Evolutionary conservation across 2,329 filamentous ascomycete genomes (phyloP).

Genomic region (Proliferodiscus dingleyae): DNA sequence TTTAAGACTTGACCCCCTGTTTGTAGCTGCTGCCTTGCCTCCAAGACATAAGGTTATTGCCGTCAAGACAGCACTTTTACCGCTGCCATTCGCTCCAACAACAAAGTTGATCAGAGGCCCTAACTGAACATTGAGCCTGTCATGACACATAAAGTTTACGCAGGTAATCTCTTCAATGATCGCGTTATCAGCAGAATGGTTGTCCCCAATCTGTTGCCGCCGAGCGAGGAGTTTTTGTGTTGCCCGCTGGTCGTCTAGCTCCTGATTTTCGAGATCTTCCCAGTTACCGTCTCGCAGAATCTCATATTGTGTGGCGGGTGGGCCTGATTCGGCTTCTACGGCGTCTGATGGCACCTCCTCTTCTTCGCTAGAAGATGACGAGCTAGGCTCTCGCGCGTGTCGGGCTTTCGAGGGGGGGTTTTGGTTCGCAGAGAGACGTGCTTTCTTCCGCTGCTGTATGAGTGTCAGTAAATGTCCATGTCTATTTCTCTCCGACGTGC

Average conservation of each 20-base stretch:
- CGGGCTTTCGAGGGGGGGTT: conserved; percentile 14
- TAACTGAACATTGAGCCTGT: conserved; percentile 73
- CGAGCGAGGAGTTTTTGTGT: conserved; percentile 55
- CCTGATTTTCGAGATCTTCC: conserved; percentile 50
- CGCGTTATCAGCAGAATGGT: conserved; percentile 73
- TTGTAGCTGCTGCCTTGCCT: conserved; percentile 87
- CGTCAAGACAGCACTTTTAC: conserved; percentile 92
- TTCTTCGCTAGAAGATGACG: conserved; percentile 26
- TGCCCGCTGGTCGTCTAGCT: conserved; percentile 57
- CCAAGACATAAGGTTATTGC: conserved; percentile 92
- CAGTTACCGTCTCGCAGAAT: conserved; percentile 55
- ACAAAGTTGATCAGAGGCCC: conserved; percentile 97
- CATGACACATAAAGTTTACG: conserved; percentile 95
- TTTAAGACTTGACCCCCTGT: conserved; percentile 84
- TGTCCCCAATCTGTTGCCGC: conserved; percentile 52
- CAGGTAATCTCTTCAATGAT: conserved; percentile 86
- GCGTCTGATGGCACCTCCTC: conserved; percentile 17
- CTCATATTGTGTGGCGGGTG: conserved; percentile 56
- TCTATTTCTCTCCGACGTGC: not conserved
- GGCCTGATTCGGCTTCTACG: conserved; percentile 12
- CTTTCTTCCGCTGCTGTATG: conserved; percentile 37
- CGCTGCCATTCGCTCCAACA: conserved; percentile 94
- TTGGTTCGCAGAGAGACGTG: conserved; percentile 31
- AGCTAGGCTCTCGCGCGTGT: conserved; percentile 12
- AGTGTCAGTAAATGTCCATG: conserved; percentile 4